Base-by-base conservation (phyloP, 1,139 yeast species). In the Taphrina pruni region DNA sequence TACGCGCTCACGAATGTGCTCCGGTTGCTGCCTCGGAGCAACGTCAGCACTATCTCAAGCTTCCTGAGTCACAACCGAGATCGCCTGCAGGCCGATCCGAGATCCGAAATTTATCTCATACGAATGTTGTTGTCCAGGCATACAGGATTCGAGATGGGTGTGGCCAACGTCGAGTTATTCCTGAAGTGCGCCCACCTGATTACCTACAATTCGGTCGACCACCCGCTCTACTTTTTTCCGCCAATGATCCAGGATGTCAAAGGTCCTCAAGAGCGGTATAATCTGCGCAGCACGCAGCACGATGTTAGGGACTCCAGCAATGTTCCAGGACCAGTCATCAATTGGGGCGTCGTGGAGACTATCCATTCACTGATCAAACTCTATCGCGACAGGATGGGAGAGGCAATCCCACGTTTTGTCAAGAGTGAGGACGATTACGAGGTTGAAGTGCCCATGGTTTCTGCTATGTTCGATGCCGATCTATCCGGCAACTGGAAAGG, bases 261-360 rank as follows among this genome's bases (percentile, higher is more conserved):
- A 6, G 35, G n/a, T 7, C 48, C n/a, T 5, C 35, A 50, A 9
- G 26, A 41, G 17, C 43, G 52, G 8, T 57, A 56, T 36, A 32
- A 43, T 17, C 38, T 46, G 17, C 60, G 54, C 17, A 41, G 14
- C n/a, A 11, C 45, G 26, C 12, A 35, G 26, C 21, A 17, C 26
- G 20, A 45, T n/a, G 12, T n/a, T 26, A 2, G 21, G 17, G 12
- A 12, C 12, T 4, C 5, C 12, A 12, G 12, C 6, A 5, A n/a
- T 35, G 54, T 14, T 41, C 43, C 20, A 46, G 66, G 56, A 17
- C 67, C 67, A 1, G 60, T 56, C 32, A 38, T 64, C 55, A 64
- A 64, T 64, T 64, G 67, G 67, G 67, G 67, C 12, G 67, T 64
- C 6, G 67, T 64, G 12, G 67, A 64, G 43, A 64, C 67, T 4